Evolutionary conservation across 106 monocot genomes (phyloP).

Genomic region (Acorus calamus): DNA sequence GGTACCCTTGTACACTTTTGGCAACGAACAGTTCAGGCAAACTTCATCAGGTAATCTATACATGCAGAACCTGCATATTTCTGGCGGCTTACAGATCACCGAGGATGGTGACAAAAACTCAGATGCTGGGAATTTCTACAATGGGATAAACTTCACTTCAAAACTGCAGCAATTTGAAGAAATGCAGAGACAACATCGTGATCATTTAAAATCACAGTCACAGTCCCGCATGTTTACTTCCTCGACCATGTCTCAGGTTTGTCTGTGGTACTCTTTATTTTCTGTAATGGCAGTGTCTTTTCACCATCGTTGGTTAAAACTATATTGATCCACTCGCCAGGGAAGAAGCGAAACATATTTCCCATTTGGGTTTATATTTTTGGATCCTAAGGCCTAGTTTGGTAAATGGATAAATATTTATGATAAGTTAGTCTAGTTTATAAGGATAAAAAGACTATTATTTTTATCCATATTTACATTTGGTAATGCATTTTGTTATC

Average conservation of each 20-base stretch:
- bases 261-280: not conserved
- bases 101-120: constrained; percentile 21
- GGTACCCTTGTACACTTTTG: constrained; percentile 40
- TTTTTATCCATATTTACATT: no score
- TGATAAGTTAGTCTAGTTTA: no score
- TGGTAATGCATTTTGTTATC: no score
- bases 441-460: no score
- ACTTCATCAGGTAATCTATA: constrained; percentile 36
- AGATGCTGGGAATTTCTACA: constrained; percentile 21
- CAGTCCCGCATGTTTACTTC: constrained; percentile 19
- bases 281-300: no score
- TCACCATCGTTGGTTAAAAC: no score
- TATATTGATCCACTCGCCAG: no score
- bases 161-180: constrained; percentile 49
- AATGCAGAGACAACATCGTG: constrained; percentile 50
- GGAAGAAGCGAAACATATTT: no score
- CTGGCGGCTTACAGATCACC: constrained; percentile 4
- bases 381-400: no score
- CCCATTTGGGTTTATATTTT: no score
- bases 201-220: constrained; percentile 19
- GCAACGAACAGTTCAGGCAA: constrained; percentile 26
- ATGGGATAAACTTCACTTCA: constrained; percentile 49
- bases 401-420: no score
- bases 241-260: constrained; percentile 39
- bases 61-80: constrained; percentile 11